Base-by-base conservation (phyloP, 202 grass and related monocot species). In the Schoenoplectus triqueter region DNA sequence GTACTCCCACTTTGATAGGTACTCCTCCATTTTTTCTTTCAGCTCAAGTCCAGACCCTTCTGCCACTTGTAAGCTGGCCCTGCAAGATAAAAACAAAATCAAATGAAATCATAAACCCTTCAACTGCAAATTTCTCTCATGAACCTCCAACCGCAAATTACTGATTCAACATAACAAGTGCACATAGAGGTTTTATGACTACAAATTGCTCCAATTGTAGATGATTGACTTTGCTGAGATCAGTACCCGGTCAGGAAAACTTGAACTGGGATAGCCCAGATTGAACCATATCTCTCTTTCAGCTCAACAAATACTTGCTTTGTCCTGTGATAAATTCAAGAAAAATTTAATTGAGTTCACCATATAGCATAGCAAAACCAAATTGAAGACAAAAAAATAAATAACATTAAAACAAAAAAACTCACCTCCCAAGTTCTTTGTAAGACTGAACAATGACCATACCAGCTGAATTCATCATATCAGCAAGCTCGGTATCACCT, bases 1-100 rank as follows among this genome's bases (percentile, higher is more conserved):
- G 84, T 90, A 90, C 85, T 90, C 93, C 91, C 93, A 98, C 83
- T 87, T 92, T 56, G 90, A 83, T 78, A 98, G 91, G 84, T 94
- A 98, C 57, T 95, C 91, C 80, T 94, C 90, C 59, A 95, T 88
- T n/a, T 85, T 91, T 91, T 76, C 44, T 91, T 76, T 86, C 55
- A 98, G 93, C 10, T 91, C 87, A 45, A 88, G 85, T 82, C 69
- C 80, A 83, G 76, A 87, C 57, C 90, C 88, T 85, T 88, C 93
- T 59, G 87, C 78, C 86, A 94, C 90, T 95, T 92, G 96, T 82
- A 92, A 89, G 47, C 85, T 91, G 81, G 91, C 91, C 62, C 96
- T 98, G 88, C 66, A 67, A 51, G 57, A 59, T 69, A 41, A 61
- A 82, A 85, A 84, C 44, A 54, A 57, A 86, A 2, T 15, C 31